These are phyloP conservation scores for Royoungia palumana DNA, from an alignment of 768 basidiomycete species.

Conservation along the genomic window DNA sequence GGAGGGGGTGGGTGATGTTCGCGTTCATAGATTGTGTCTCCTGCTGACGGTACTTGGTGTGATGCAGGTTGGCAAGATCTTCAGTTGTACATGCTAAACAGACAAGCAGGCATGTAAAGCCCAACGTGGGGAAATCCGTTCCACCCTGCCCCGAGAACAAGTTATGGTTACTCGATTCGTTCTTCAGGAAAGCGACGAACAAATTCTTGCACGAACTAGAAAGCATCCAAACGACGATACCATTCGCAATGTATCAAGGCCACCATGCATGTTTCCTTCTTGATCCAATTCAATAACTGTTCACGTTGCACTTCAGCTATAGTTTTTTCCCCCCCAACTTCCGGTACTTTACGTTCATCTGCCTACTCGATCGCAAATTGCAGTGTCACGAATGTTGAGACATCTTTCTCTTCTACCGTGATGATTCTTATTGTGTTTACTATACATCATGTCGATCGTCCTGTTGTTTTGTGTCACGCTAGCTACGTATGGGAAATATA, in stretches of 20 bases:
- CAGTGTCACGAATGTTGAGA: conserved; percentile 2
- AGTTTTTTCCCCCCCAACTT: conserved; percentile 2
- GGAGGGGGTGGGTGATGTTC: conserved; percentile 65
- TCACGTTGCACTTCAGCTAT: background rate
- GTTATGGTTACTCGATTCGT: background rate
- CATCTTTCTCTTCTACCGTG: background rate
- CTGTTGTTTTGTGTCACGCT: conserved; percentile 25
- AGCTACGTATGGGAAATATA: conserved; percentile 20
- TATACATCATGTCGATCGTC: conserved; percentile 21
- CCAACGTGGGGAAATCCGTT: background rate
- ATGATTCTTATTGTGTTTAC: conserved; percentile 15
- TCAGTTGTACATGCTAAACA: conserved; percentile 70
- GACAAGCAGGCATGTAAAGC: conserved; percentile 61
- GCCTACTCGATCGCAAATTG: conserved; percentile 9
- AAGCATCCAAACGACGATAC: conserved; percentile 27
- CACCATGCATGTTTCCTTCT: conserved; percentile 16
- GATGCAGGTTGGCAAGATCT: conserved; percentile 74
- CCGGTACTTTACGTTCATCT: conserved; percentile 11
- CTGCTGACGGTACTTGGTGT: background rate
- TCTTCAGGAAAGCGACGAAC: conserved; percentile 12
- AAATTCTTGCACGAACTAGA: conserved; percentile 28
- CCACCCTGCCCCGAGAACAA: background rate
- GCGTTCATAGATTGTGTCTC: background rate
- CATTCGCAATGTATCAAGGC: conserved; percentile 25
- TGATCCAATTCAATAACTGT: conserved; percentile 4